phyloP scores from a whole-genome alignment of 306 rosid genomes.

The Echinosophora koreensis region DNA sequence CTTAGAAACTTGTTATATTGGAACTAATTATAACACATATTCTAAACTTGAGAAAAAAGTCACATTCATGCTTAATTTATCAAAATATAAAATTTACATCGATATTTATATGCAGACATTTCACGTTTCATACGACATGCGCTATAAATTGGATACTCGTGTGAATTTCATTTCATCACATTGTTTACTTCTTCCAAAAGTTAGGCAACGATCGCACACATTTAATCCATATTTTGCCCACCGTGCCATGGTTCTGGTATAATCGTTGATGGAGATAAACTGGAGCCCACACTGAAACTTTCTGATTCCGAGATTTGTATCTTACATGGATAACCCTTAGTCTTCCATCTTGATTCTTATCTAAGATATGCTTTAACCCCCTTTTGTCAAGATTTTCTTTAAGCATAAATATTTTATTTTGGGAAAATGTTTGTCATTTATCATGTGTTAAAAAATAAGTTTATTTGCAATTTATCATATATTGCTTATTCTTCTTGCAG shows the following conservation, averaged over 20 bases:
- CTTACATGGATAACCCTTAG: background rate
- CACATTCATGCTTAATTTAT: slow-evolving; percentile 23
- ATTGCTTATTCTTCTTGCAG: slow-evolving; percentile 50
- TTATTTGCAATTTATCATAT: slow-evolving; percentile 9
- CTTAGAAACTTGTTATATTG: slow-evolving; percentile 14
- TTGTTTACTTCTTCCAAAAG: slow-evolving; percentile 57
- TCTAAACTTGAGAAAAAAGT: slow-evolving; percentile 6
- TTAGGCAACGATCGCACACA: slow-evolving; percentile 49
- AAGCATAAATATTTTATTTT: background rate
- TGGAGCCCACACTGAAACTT: slow-evolving; percentile 45
- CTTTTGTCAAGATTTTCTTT: background rate
- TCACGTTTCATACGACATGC: slow-evolving; percentile 90
- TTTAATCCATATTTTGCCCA: slow-evolving; percentile 76
- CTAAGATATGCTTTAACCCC: background rate
- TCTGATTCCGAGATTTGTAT: slow-evolving; percentile 52
- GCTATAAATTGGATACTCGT: slow-evolving; percentile 83
- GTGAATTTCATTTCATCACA: slow-evolving; percentile 70
- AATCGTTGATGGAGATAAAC: slow-evolving; percentile 55
- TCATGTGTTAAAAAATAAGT: background rate
- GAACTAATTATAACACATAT: background rate
- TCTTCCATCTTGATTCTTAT: background rate
- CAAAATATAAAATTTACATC: slow-evolving; percentile 24
- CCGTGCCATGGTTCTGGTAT: slow-evolving; percentile 92
- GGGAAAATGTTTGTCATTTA: background rate
- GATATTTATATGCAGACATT: slow-evolving; percentile 65